phyloP scores from a whole-genome alignment of 2,329 filamentous ascomycete genomes.

The Orbilia ellipsospora region DNA sequence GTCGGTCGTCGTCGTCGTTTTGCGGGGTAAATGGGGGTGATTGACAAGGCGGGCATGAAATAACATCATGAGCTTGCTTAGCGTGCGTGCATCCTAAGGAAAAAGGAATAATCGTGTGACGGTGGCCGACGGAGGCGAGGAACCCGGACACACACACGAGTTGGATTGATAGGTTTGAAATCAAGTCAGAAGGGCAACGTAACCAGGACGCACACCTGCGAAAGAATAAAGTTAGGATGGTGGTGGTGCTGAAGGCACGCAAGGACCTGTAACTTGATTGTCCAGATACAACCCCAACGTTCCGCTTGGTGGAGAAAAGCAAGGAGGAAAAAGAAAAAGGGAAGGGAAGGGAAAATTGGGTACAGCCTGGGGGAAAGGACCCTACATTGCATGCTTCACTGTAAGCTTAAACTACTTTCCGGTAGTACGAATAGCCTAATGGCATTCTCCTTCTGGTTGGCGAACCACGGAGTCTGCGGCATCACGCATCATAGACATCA shows the following conservation, averaged over 20 bases:
- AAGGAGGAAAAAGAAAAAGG: constrained; percentile 4
- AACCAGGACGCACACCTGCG: constrained; percentile 25
- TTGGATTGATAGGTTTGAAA: constrained; percentile 44
- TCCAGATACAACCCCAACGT: constrained; percentile 6
- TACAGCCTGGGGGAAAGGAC: background rate
- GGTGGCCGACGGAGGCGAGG: constrained; percentile 38
- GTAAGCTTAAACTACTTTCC: constrained; percentile 29
- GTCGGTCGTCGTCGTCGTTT: constrained; percentile 4
- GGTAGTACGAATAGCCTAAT: background rate
- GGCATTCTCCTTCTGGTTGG: too few species aligned
- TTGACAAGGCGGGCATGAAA: constrained; percentile 12
- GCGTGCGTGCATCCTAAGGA: constrained; percentile 9
- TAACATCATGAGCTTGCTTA: constrained; percentile 27
- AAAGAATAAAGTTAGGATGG: too few species aligned
- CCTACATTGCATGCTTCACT: constrained; percentile 12
- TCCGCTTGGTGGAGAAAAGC: constrained; percentile 12
- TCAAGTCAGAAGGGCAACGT: constrained; percentile 48
- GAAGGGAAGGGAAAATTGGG: background rate
- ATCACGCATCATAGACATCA: constrained; percentile 17
- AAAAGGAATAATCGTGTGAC: constrained; percentile 11
- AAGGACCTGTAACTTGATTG: constrained; percentile 25
- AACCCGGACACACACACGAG: constrained; percentile 52
- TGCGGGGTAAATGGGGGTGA: constrained; percentile 41
- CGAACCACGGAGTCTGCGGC: background rate
- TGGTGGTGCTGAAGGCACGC: background rate